Evolutionary conservation across 176 grass and related monocot species (phyloP).

Genomic region (Zoysia japonica): DNA sequence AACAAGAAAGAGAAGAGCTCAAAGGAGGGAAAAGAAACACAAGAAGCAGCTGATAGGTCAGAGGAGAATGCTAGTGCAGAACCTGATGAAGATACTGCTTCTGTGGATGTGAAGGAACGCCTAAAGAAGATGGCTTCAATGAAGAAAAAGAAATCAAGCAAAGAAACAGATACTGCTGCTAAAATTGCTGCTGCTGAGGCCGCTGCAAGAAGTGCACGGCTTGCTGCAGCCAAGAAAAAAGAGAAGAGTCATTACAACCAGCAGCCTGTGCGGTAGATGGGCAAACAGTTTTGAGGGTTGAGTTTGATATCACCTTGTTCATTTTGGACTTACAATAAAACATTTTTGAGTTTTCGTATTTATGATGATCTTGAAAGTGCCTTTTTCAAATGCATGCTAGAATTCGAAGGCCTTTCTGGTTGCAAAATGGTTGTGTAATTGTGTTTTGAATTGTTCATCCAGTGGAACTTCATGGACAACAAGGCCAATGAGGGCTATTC

Average conservation of each 20-base stretch:
- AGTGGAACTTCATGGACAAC: conserved; percentile 44
- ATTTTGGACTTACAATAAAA: conserved; percentile 60
- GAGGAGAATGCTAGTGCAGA: conserved; percentile 59
- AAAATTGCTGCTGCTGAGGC: conserved; percentile 83
- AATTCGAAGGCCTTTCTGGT: conserved; percentile 45
- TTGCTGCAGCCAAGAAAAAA: conserved; percentile 95
- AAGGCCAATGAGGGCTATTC: conserved; percentile 31
- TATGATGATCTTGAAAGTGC: conserved; percentile 37
- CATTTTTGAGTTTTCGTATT: conserved; percentile 33
- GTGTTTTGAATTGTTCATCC: conserved; percentile 54
- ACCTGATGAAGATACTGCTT: conserved; percentile 59
- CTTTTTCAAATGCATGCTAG: conserved; percentile 46
- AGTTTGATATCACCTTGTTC: conserved; percentile 67
- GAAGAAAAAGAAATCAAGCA: conserved; percentile 96
- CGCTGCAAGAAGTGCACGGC: conserved; percentile 78
- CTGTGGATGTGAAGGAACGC: conserved; percentile 85
- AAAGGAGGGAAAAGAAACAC: conserved; percentile 69
- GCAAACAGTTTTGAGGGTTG: conserved; percentile 49
- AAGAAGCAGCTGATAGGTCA: conserved; percentile 47
- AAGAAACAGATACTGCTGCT: conserved; percentile 72
- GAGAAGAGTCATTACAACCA: conserved; percentile 99
- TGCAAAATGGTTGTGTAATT: conserved; percentile 52
- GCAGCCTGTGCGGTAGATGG: conserved; percentile 83
- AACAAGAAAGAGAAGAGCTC: conserved; percentile 74
- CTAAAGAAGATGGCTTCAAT: conserved; percentile 91